phyloP scores from a whole-genome alignment of 2,329 filamentous ascomycete genomes.

The Leptodontidium sp. region DNA sequence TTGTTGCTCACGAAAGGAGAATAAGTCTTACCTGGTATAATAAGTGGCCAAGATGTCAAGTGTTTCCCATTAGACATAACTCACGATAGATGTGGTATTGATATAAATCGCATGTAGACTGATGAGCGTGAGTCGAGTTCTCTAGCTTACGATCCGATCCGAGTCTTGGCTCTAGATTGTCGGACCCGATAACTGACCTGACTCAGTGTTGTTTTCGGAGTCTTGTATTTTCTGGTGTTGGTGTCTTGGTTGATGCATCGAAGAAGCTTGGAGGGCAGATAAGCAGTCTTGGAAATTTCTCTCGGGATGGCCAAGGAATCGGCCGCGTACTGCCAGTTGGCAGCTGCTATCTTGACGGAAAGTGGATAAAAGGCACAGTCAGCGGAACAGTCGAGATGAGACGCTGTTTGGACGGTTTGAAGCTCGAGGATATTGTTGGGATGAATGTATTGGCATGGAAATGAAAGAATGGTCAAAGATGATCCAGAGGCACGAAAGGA shows the following conservation, averaged over 20 bases:
- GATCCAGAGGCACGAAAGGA: background rate
- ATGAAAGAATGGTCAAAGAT: background rate
- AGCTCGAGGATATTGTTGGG: background rate
- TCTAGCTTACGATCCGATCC: no score
- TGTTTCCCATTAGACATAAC: no score
- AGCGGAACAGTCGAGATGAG: background rate
- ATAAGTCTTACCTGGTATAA: no score
- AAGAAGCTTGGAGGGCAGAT: slow-evolving; percentile 9
- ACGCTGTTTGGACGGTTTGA: background rate
- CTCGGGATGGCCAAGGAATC: background rate
- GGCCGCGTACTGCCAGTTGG: slow-evolving; percentile 3
- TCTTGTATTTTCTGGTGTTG: background rate
- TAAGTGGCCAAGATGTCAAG: no score
- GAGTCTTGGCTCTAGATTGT: no score
- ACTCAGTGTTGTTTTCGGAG: background rate
- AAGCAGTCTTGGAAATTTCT: background rate
- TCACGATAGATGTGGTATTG: background rate
- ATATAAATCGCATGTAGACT: background rate
- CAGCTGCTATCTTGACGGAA: background rate
- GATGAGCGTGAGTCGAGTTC: no score
- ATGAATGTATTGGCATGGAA: background rate
- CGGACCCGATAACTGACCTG: background rate
- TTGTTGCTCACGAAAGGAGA: no score
- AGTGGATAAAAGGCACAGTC: background rate
- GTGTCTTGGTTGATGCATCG: slow-evolving; percentile 13